phyloP scores from a whole-genome alignment of 768 basidiomycete genomes.

The Hygrophorus pudorinus region DNA sequence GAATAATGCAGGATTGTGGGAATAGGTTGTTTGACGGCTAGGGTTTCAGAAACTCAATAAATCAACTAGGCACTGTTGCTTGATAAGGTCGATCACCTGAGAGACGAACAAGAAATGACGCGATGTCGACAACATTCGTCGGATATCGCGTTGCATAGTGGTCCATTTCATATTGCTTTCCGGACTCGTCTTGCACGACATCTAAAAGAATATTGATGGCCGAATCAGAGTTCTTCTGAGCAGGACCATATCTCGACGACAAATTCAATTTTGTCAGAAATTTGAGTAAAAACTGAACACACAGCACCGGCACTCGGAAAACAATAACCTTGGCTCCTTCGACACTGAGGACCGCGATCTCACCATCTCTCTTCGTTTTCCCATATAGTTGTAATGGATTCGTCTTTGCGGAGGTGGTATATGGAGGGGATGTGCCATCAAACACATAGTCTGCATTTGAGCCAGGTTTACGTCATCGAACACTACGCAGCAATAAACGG shows the following conservation, averaged over 20 bases:
- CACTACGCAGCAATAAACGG: neutral
- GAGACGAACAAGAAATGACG: constrained; percentile 71
- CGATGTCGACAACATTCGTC: constrained; percentile 84
- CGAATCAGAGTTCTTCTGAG: constrained; percentile 75
- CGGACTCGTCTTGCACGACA: constrained; percentile 77
- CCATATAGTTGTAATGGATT: constrained; percentile 91
- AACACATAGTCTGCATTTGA: constrained; percentile 96
- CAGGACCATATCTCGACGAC: constrained; percentile 68
- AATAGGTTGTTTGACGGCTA: constrained; percentile 31
- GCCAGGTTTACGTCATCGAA: neutral
- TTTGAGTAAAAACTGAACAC: constrained; percentile 17
- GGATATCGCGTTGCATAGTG: constrained; percentile 90
- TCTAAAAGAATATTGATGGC: constrained; percentile 87
- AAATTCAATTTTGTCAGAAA: neutral
- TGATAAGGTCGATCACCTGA: constrained; percentile 37
- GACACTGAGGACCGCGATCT: constrained; percentile 60
- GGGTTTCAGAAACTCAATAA: neutral
- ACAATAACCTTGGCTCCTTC: constrained; percentile 51
- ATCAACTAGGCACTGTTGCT: neutral
- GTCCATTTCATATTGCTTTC: constrained; percentile 91
- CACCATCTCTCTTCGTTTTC: constrained; percentile 78
- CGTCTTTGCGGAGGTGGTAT: constrained; percentile 58
- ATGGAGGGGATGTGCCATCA: constrained; percentile 87
- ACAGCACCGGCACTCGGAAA: constrained; percentile 89
- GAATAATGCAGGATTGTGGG: constrained; percentile 84